Conservation (phyloP, 2,329 filamentous ascomycete genomes). For the Penicillium sp. region DNA sequence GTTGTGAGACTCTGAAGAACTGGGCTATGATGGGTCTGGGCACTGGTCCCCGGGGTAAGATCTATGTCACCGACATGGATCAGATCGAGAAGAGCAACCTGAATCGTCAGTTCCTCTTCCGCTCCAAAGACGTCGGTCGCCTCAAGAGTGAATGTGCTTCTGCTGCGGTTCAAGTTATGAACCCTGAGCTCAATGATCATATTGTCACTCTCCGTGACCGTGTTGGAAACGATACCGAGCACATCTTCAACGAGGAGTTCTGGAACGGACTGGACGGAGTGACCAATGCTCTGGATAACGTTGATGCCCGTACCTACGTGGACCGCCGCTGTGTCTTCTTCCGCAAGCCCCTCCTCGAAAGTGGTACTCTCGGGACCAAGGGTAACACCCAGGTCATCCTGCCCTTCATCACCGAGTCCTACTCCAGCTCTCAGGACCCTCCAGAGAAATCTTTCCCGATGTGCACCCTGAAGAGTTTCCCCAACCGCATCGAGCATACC, state of each 20-base stretch:
- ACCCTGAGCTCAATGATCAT: slow-evolving; percentile 83
- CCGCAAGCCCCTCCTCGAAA: slow-evolving; percentile 93
- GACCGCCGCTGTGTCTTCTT: slow-evolving; percentile 97
- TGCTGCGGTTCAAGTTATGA: slow-evolving; percentile 88
- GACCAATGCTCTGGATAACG: slow-evolving; percentile 95
- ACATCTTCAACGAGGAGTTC: slow-evolving; percentile 91
- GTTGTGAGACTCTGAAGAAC: slow-evolving; percentile 99
- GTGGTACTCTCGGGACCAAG: slow-evolving; percentile 96
- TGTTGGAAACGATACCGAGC: slow-evolving; percentile 86
- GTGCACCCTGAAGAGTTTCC: slow-evolving; percentile 96
- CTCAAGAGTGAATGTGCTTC: slow-evolving; percentile 96
- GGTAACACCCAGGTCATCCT: slow-evolving; percentile 97
- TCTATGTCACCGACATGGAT: slow-evolving; percentile 95
- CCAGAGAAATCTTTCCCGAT: slow-evolving; percentile 99
- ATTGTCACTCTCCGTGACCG: slow-evolving; percentile 84
- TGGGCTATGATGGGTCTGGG: slow-evolving; percentile 98
- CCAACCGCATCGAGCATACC: slow-evolving; percentile 97
- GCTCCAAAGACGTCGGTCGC: slow-evolving; percentile 86
- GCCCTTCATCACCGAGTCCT: slow-evolving; percentile 88
- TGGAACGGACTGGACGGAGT: slow-evolving; percentile 86
- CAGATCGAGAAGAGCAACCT: slow-evolving; percentile 98
- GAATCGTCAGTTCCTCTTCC: slow-evolving; percentile 95
- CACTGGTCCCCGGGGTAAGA: slow-evolving; percentile 81
- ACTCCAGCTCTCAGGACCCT: slow-evolving; percentile 94
- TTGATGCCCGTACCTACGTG: slow-evolving; percentile 94